phyloP scores from a whole-genome alignment of 2,329 filamentous ascomycete species.

The Cercospora beticola region DNA sequence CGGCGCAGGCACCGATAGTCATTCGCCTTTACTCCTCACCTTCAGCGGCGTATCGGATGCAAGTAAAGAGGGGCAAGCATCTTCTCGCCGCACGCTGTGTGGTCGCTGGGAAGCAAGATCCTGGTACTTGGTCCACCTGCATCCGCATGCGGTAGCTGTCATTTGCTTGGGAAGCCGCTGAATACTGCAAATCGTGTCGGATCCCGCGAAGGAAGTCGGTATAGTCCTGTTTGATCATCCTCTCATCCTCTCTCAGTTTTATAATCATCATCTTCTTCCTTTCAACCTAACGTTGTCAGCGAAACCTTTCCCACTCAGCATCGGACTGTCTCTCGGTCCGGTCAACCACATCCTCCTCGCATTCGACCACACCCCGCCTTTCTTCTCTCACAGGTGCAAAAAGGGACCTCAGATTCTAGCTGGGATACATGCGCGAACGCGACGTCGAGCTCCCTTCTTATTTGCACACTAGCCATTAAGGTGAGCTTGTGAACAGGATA shows the following conservation, averaged over 20 bases:
- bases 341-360: not conserved
- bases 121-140: conserved; percentile 1
- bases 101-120: not conserved
- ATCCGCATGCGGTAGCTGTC: not conserved
- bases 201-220: not conserved
- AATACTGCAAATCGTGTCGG: not conserved
- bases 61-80: not conserved
- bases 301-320: not conserved
- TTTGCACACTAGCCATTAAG: conserved; percentile 15
- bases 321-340: not conserved
- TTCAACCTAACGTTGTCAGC: not conserved
- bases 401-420: not conserved
- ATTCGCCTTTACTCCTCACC: not conserved
- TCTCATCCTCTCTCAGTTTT: not conserved
- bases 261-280: not conserved
- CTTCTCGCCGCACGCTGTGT: not conserved
- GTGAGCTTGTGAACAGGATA: conserved; percentile 7
- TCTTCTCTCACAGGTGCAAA: not conserved
- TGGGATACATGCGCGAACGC: conserved; percentile 12
- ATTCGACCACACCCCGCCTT: not conserved
- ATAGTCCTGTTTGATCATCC: not conserved
- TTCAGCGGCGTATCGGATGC: not conserved
- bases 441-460: conserved; percentile 14
- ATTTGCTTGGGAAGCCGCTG: not conserved
- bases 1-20: not conserved